Percentiles rank a stretch among this genome's conserved stretches.
Conservation (phyloP, 805 yeast genomes). For the Metschnikowia lunata region DNA sequence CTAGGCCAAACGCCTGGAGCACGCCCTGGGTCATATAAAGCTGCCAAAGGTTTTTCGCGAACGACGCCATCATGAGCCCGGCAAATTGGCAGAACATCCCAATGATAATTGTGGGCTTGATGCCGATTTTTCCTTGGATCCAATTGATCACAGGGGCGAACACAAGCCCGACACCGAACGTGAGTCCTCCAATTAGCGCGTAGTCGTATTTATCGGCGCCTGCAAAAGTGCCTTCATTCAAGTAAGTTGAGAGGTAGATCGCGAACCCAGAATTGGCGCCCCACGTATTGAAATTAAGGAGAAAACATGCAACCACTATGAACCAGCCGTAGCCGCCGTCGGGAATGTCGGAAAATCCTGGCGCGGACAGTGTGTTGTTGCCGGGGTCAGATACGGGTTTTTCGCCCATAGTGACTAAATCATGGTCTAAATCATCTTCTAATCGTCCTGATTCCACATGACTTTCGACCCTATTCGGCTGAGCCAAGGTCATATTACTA, state of each 20-base stretch:
- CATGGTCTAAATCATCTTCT: too few species aligned
- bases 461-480: too few species aligned
- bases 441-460: too few species aligned
- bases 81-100: slow-evolving; percentile 52
- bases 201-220: slow-evolving; percentile 57
- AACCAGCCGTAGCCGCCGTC: slow-evolving; percentile 76
- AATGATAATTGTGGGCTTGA: slow-evolving; percentile 41
- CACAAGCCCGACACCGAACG: slow-evolving; percentile 57
- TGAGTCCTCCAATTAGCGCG: slow-evolving; percentile 65
- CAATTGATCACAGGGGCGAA: slow-evolving; percentile 52
- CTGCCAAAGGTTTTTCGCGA: slow-evolving; percentile 58
- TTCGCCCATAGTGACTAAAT: too few species aligned
- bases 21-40: slow-evolving; percentile 66
- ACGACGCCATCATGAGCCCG: slow-evolving; percentile 58
- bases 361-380: too few species aligned
- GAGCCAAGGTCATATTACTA: too few species aligned
- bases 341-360: slow-evolving; percentile 7
- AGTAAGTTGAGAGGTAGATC: slow-evolving; percentile 54
- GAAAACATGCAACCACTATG: slow-evolving; percentile 45
- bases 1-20: slow-evolving; percentile 52
- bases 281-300: slow-evolving; percentile 62
- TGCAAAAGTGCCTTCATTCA: slow-evolving; percentile 43
- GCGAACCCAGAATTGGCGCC: slow-evolving; percentile 70
- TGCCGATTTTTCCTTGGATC: slow-evolving; percentile 46
- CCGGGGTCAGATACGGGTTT: too few species aligned